Evolutionary conservation across 257 asterid species (phyloP), one percentile per base, ranked within the genome.

Genomic region (Thymus mandschuricus): DNA sequence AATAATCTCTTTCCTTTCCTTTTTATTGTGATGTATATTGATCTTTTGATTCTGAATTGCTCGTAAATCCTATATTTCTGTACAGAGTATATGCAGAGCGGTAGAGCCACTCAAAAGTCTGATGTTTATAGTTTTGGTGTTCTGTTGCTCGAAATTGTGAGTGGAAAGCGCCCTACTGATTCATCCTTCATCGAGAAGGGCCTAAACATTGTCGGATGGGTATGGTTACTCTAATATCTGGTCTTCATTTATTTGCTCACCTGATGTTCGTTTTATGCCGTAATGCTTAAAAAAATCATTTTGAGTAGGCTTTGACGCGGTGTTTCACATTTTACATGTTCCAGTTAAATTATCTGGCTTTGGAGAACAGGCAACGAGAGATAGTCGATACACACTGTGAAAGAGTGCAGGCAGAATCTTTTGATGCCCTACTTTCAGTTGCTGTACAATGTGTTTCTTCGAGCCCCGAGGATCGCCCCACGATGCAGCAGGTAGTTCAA

Each of bases 401-500:
- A 76, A 88, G 95, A 64, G 89, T 86, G 67, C 88, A 86, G 78
- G 48, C 79, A 35, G 96, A 93, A 81, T 86, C 86, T 84, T 89
- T 93, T 10, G 96, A 89, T 21, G 81, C 96, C 73, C 72, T 91
- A 21, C 89, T 93, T 48, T 80, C 92, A 48, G 81, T 87, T 57
- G 94, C 98, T 35, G 84, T 82, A 73, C 92, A 89, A 33, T 93
- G 98, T 58, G 96, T 93, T 6, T 88, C 91, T 73, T 83, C 94
- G 40, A 64, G 59, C 51, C 97, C 98, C 0, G 97, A 93, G 70
- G 89, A 88, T 66, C 92, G 98, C 71, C 98, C 97, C 69, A 88
- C 98, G 54, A 92, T 90, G 97, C 97, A 90, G 81, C 76, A 92
- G 76, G 95, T 92, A 38, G 93, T 88, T 65, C 98, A 92, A 78